phyloP scores from a whole-genome alignment of 2,329 filamentous ascomycete species.

The Neurospora crassa region DNA sequence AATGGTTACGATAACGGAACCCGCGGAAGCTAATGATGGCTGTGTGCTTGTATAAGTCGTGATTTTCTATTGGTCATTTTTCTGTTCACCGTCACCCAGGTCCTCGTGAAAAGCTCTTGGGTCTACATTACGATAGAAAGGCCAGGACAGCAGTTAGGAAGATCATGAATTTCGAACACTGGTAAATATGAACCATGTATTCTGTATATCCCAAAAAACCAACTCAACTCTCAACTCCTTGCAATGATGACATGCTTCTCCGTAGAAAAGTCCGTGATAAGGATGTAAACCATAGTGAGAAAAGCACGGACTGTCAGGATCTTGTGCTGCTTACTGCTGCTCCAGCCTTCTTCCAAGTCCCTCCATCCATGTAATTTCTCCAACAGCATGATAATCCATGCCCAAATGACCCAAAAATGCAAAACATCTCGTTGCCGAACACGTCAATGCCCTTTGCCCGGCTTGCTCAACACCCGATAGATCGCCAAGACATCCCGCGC shows the following conservation, averaged over 20 bases:
- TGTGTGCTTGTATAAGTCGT: neutral
- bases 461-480: neutral
- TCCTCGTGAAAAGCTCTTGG: neutral
- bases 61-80: neutral
- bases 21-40: neutral
- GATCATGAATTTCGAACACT: neutral
- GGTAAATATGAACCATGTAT: neutral
- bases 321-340: neutral
- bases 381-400: neutral
- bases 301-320: neutral
- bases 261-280: neutral
- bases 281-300: neutral
- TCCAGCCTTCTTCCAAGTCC: neutral
- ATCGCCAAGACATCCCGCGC: neutral
- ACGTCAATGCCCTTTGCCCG: neutral
- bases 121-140: neutral
- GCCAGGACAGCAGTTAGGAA: neutral
- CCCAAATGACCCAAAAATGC: neutral
- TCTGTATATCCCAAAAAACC: neutral
- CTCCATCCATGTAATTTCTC: neutral
- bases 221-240: neutral
- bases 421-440: neutral
- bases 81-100: neutral
- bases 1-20: neutral
- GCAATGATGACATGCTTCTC: neutral